Percentiles rank a stretch among this genome's conserved stretches.
These are phyloP conservation scores for Jamesozyma piceae DNA, from an alignment of 805 yeast genomes.

Conservation along the genomic window DNA sequence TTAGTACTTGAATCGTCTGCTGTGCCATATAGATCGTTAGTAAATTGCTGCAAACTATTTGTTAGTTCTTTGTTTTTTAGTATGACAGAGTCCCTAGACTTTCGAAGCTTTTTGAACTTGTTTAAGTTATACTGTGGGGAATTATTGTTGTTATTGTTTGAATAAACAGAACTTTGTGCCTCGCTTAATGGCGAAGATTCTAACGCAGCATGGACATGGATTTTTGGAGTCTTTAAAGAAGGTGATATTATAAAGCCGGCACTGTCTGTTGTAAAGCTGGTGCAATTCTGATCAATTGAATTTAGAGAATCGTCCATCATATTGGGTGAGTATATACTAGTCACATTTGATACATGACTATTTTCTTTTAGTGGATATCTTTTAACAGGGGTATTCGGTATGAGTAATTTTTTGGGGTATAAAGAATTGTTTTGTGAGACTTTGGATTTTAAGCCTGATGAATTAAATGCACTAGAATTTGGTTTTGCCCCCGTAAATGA, in stretches of 20 bases:
- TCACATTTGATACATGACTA: conserved; percentile 3
- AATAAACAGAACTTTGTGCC: not conserved
- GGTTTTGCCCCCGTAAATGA: conserved; percentile 18
- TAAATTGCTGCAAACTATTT: conserved; percentile 28
- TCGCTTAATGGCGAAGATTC: conserved; percentile 15
- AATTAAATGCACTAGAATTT: conserved; percentile 21
- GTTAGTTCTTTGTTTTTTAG: conserved; percentile 26
- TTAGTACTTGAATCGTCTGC: not conserved
- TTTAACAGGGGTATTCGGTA: conserved; percentile 29
- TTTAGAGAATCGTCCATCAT: conserved; percentile 12
- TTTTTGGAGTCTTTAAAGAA: conserved; percentile 10
- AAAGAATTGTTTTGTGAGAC: conserved; percentile 5
- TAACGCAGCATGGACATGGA: conserved; percentile 7
- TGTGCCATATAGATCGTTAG: conserved; percentile 30
- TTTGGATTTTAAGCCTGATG: conserved; percentile 26
- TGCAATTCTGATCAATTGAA: conserved; percentile 8
- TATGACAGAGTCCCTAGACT: conserved; percentile 22
- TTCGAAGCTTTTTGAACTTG: conserved; percentile 21
- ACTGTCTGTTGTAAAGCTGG: conserved; percentile 13
- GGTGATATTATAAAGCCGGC: conserved; percentile 15
- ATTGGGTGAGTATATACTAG: conserved; percentile 1
- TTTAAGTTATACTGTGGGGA: conserved; percentile 12
- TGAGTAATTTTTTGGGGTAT: conserved; percentile 18
- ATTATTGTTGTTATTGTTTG: not conserved
- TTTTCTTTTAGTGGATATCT: conserved; percentile 22